phyloP scores from a whole-genome alignment of 2,329 filamentous ascomycete species.

The Escovopsis sp. region DNA sequence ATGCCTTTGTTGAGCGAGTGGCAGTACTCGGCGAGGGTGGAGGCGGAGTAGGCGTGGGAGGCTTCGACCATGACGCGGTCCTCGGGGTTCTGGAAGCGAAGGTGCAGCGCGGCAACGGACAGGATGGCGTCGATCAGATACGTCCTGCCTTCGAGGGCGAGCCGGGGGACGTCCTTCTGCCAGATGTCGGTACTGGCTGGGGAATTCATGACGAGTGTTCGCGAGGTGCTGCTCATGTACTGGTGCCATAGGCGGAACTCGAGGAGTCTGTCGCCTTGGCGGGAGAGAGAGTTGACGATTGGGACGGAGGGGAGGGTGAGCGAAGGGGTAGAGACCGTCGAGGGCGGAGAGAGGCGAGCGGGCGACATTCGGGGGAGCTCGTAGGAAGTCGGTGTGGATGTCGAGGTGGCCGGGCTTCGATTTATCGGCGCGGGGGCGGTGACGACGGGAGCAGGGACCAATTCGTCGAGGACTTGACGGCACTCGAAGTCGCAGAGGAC shows the following conservation, averaged over 20 bases:
- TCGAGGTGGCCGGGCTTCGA: neutral
- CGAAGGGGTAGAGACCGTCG: constrained; percentile 5
- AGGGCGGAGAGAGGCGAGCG: neutral
- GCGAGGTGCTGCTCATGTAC: constrained; percentile 44
- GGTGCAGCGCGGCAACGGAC: constrained; percentile 48
- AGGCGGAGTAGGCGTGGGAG: constrained; percentile 51
- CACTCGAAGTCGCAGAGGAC: constrained; percentile 51
- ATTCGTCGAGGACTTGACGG: constrained; percentile 30
- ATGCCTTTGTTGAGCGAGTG: constrained; percentile 41
- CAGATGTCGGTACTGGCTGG: constrained; percentile 40
- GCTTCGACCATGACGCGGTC: constrained; percentile 46
- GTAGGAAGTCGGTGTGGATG: neutral
- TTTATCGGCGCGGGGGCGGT: constrained; percentile 4
- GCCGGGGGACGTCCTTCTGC: constrained; percentile 42
- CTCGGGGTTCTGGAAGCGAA: constrained; percentile 40
- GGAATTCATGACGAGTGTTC: constrained; percentile 41
- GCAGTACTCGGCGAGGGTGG: constrained; percentile 46
- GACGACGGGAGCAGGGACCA: constrained; percentile 21
- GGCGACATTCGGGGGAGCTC: constrained; percentile 2
- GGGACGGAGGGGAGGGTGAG: constrained; percentile 11
- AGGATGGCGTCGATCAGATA: constrained; percentile 50
- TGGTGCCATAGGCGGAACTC: constrained; percentile 52
- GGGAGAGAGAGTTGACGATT: constrained; percentile 16
- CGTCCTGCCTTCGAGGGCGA: constrained; percentile 43
- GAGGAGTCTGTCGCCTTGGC: constrained; percentile 31